Conservation (phyloP, 140 eudicot genomes). For the Stevia rebaudiana region DNA sequence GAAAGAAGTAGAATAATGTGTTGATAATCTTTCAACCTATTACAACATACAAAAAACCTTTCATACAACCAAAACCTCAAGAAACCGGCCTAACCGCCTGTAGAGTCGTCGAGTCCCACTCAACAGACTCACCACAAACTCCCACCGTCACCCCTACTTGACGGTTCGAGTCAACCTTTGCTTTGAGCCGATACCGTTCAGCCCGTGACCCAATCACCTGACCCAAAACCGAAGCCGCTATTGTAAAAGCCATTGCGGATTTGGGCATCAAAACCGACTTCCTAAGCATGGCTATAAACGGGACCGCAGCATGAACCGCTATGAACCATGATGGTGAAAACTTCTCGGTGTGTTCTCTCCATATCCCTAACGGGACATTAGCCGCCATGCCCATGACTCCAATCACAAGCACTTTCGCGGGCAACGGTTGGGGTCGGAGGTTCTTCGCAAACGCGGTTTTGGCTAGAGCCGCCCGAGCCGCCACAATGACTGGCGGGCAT, state of each 20-base stretch:
- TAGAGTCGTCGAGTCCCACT: constrained; percentile 46
- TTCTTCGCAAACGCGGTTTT: constrained; percentile 81
- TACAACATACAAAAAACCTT: constrained; percentile 1
- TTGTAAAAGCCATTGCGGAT: constrained; percentile 90
- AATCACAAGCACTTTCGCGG: constrained; percentile 65
- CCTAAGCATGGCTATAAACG: constrained; percentile 91
- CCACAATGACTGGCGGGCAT: constrained; percentile 78
- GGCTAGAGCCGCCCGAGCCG: constrained; percentile 78
- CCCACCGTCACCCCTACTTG: constrained; percentile 25
- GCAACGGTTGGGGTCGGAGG: constrained; percentile 81
- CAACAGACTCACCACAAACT: constrained; percentile 42
- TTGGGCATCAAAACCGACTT: constrained; percentile 90
- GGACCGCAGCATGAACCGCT: constrained; percentile 98
- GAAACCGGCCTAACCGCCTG: constrained; percentile 37
- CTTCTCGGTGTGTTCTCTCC: constrained; percentile 90
- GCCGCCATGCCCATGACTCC: constrained; percentile 89
- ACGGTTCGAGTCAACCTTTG: constrained; percentile 26
- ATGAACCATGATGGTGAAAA: constrained; percentile 94
- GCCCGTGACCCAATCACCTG: constrained; percentile 98
- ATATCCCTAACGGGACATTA: constrained; percentile 72
- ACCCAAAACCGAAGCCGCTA: constrained; percentile 88
- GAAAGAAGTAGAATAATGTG: not conserved
- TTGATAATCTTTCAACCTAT: not conserved
- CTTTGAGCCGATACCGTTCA: constrained; percentile 64
- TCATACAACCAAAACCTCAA: constrained; percentile 7